Evolutionary conservation across 1,284 basidiomycete genomes (phyloP), one percentile per base, ranked within the genome.

Genomic region (Tylopilus sp.): DNA sequence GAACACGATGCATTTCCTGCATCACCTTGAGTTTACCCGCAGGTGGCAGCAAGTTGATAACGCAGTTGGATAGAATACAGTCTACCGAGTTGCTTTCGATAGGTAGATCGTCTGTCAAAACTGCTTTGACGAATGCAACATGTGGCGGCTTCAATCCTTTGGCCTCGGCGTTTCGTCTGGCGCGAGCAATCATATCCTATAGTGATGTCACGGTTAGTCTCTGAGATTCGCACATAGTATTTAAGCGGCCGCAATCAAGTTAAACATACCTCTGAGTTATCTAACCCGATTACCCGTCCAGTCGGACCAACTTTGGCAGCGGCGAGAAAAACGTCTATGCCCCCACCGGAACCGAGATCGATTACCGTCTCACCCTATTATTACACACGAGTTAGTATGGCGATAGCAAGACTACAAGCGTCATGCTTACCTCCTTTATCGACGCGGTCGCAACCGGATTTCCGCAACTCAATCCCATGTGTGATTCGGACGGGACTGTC

Each of bases 61-160:
- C 86, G 61, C 86, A 88, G 71, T 87, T 89, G 19, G 86, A 87
- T 13, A 88, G 70, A 24, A 89, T 77, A 64, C 84, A 87, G 66
- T 89, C 84, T 22, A 87, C 80, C 0, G 84, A 80, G 58, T 77
- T 69, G 19, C 83, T 81, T 51, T 77, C 72, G 56, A 88, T 81
- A 1, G 87, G 88, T 1, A 88, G 73, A 16, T 79, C 70, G 44
- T 83, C 81, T 0, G 81, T 80, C 32, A 86, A 69, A 10, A 75
- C 69, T 0, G 82, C 76, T 44, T 84, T 77, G 6, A 86, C 78
- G 66, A 89, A 87, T 1, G 83, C 77, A 51, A 85, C 84, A 7
- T 82, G 82, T 1, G 84, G 84, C 16, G 84, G 82, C 44, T 69
- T 79, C 19, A 85, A 70, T 4, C 75, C 76, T 53, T 81, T 79